phyloP scores from a whole-genome alignment of 2,329 filamentous ascomycete species.

The Aureobasidium sp. region DNA sequence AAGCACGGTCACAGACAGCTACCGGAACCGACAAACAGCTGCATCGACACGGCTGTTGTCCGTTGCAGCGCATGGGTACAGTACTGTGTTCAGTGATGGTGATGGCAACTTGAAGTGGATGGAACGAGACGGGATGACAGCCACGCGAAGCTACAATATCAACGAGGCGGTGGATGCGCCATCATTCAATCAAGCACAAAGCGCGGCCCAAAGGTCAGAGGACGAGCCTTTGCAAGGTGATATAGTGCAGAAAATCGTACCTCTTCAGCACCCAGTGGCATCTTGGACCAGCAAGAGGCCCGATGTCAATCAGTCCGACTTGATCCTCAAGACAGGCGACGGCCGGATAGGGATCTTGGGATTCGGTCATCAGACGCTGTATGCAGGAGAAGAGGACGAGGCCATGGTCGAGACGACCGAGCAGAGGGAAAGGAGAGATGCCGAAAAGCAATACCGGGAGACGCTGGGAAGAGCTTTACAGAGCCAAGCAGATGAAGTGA shows the following conservation, averaged over 20 bases:
- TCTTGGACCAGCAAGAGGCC: conserved; percentile 17
- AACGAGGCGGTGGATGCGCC: conserved; percentile 33
- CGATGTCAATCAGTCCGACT: conserved; percentile 48
- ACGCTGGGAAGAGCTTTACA: conserved; percentile 70
- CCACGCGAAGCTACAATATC: conserved; percentile 52
- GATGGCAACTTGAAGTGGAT: conserved; percentile 84
- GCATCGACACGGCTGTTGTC: conserved; percentile 75
- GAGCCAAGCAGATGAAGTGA: conserved; percentile 69
- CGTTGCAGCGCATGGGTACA: conserved; percentile 71
- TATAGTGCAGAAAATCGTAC: conserved; percentile 72
- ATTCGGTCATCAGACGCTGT: conserved; percentile 34
- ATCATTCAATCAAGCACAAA: conserved; percentile 16
- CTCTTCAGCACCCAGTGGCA: conserved; percentile 31
- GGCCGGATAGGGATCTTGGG: conserved; percentile 63
- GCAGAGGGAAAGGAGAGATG: conserved; percentile 45
- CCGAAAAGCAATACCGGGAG: conserved; percentile 57
- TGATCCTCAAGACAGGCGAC: conserved; percentile 85
- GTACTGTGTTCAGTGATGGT: conserved; percentile 76
- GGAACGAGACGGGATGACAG: conserved; percentile 66
- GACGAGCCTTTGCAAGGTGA: conserved; percentile 47
- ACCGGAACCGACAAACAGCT: conserved; percentile 77
- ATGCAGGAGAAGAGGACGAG: conserved; percentile 34
- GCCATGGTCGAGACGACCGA: conserved; percentile 39
- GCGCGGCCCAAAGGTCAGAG: conserved; percentile 18
- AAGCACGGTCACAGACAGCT: conserved; percentile 25